Evolutionary conservation across 2,329 filamentous ascomycete genomes (phyloP), one percentile per base, ranked within the genome.

Genomic region (Epichloe festucae): DNA sequence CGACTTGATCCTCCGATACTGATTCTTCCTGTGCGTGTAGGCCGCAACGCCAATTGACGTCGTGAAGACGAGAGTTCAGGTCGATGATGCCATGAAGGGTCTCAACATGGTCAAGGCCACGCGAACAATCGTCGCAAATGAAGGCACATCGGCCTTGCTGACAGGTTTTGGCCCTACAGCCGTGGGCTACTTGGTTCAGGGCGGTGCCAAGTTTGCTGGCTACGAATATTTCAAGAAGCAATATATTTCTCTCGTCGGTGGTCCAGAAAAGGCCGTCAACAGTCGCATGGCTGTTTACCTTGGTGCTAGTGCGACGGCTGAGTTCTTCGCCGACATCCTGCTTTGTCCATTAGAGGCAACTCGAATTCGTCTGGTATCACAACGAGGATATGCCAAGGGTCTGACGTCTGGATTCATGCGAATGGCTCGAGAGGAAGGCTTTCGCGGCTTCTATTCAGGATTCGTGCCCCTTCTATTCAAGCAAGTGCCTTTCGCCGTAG

Each of bases 181-280:
- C 54, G 87, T 89, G 51, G 88, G 88, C 65, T 94, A 94, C 73
- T 86, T 93, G 71, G 82, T 93, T 53, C 88, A 94, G 72, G 88
- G 88, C 65, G 87, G 87, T 60, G 85, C 85, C 77, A 94, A 94
- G 75, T 94, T 94, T 71, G 86, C 87, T 63, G 88, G 88, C 63
- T 94, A 94, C 73, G 88, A 94, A 73, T 87, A 89, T 77, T 94
- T 94, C 84, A 94, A 94, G 79, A 85, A 91, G 73, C 81, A 85
- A 69, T 84, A 79, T 67, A 89, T 94, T 70, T 79, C 84, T 68
- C 61, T 79, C 53, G 71, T 86, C 54, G 88, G 73, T 44, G 73
- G 72, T 0, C 70, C 70, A 35, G 71, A 74, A 31, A 64, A 61
- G 53, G 73, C 74, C 40, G 69, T 71, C 19, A 55, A 62, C 12